Base-by-base conservation (phyloP, 108 stramenopile genomes). In the Conticribra guillardii region DNA sequence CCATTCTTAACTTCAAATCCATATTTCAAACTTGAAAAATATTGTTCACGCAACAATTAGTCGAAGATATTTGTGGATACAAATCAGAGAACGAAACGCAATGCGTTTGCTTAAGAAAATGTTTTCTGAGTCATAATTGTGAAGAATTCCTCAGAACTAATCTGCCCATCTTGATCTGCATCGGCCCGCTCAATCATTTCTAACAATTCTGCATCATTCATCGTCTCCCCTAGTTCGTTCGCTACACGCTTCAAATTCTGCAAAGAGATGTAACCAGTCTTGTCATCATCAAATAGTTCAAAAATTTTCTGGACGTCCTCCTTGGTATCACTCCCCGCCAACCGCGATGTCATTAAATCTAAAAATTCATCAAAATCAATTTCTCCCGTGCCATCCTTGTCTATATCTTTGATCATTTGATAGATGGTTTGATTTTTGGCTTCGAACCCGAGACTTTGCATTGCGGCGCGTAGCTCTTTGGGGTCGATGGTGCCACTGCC, bases 111-210 rank as follows among this genome's bases (percentile, higher is more conserved):
- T 73, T 59, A 75, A 46, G 67, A 60, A 54, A 89, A 92, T 23
- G 87, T 74, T 49, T 83, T 86, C 52, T 85, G 77, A 0, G 81
- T 98, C 97, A 99, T 98, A 73, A 99, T 97, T 53, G 65, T 52
- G 54, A 82, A 89, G 64, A 99, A 98, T 33, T 98, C 96, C 22
- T 96, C 88, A 5, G 89, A 60, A 49, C 59, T 83, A 45, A 99
- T 97, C 75, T 92, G 82, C 27, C 96, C 97, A 61, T 91, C 89
- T 1, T 85, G 76, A 63, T 92, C 87, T 9, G 84, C 65, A 69
- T 94, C 88, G 11, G 98, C 98, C 50, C 98, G 81, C 50, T 96
- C 95, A 60, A 99, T 97, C 99, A 99, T 99, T 84, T 99, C 99
- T 61, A 95, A 71, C 72, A 99, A 81, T 77, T 99, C 99, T 30